These are phyloP conservation scores for Hanseniaspora valbyensis DNA, from an alignment of 805 yeast genomes.

Conservation along the genomic window DNA sequence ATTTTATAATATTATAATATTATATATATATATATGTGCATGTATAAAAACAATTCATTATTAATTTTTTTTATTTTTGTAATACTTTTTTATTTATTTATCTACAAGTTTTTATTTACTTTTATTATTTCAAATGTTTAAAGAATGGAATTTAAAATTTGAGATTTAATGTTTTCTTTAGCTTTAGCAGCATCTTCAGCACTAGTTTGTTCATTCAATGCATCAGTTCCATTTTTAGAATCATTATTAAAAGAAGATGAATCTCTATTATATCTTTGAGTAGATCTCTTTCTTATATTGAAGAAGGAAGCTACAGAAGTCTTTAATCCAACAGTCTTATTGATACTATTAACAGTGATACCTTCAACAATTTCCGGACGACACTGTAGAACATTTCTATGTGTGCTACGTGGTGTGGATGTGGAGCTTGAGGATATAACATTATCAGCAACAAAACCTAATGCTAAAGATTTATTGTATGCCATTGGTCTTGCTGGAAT, in stretches of 20 bases:
- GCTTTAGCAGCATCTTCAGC: conserved; percentile 17
- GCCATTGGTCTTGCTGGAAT: conserved; percentile 57
- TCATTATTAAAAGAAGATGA: no score
- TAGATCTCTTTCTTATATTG: conserved; percentile 2
- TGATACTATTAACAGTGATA: not conserved
- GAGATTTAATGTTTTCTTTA: conserved; percentile 17
- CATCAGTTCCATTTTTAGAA: not conserved
- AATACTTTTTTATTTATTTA: not conserved
- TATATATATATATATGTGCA: no score
- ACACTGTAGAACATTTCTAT: conserved; percentile 30
- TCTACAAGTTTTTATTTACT: conserved; percentile 13
- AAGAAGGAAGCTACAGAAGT: conserved; percentile 3
- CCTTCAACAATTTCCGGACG: conserved; percentile 18
- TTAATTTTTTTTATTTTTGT: no score
- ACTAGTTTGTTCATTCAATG: no score
- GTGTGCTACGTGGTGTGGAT: conserved; percentile 23
- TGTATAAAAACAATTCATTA: no score
- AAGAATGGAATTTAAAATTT: conserved; percentile 11
- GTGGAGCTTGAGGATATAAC: conserved; percentile 37
- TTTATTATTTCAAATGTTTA: not conserved
- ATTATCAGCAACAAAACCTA: conserved; percentile 47
- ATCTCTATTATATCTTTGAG: not conserved
- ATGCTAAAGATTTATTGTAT: conserved; percentile 32
- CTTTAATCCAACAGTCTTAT: conserved; percentile 3
- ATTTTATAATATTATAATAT: no score